A percentile compares a stretch with the other conserved stretches of the same genome.
phyloP scores from a whole-genome alignment of 2,329 filamentous ascomycete genomes.

The Colletotrichum sp. region DNA sequence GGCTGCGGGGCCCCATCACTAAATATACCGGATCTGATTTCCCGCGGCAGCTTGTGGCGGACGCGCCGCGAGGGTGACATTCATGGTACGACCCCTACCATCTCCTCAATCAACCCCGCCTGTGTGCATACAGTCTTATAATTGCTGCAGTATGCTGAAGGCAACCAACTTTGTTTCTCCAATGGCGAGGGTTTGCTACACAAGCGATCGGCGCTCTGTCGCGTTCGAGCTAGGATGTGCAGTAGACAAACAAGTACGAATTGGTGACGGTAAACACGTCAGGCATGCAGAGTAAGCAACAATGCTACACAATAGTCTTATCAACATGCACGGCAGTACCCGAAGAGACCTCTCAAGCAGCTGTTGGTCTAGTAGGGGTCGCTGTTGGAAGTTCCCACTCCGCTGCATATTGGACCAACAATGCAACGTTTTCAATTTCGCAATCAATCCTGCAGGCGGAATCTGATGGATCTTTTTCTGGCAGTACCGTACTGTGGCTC shows the following conservation, averaged over 20 bases:
- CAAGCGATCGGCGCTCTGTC: background rate
- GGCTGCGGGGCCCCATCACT: fast-evolving
- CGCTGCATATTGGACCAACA: background rate
- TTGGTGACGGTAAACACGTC: background rate
- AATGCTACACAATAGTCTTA: background rate
- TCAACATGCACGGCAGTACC: background rate
- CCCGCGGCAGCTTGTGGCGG: fast-evolving
- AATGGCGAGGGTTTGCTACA: background rate
- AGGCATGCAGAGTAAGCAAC: background rate
- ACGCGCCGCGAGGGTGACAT: background rate
- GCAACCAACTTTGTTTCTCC: background rate
- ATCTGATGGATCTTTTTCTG: too few relatives aligned
- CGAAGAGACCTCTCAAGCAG: background rate
- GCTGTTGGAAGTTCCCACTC: background rate
- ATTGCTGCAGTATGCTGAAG: background rate
- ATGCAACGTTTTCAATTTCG: too few relatives aligned
- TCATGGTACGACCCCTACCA: background rate
- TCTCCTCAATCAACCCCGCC: background rate
- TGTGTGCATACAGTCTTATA: fast-evolving
- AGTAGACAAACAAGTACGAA: fast-evolving
- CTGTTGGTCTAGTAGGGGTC: background rate
- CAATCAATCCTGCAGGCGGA: too few relatives aligned
- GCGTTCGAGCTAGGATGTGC: background rate
- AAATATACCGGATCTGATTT: background rate
- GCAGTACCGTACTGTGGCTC: too few relatives aligned